Evolutionary conservation across 495 filamentous ascomycete species (phyloP).

Genomic region (Neurospora sp.): DNA sequence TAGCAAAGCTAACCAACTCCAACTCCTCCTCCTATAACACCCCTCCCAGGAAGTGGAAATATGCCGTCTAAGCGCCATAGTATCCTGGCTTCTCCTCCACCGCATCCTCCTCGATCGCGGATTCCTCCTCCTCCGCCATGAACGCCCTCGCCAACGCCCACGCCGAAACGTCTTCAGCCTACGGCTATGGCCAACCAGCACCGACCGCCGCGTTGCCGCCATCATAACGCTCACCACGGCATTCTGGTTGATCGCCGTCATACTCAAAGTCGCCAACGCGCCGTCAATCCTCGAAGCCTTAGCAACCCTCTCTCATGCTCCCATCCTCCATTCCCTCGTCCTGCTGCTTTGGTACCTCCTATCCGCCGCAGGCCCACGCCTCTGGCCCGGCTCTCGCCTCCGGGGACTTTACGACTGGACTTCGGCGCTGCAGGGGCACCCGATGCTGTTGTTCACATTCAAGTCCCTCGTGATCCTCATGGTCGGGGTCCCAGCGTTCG

Average conservation of each 20-base stretch:
- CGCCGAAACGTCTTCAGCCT: neutral
- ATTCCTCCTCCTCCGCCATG: neutral
- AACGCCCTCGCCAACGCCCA: neutral
- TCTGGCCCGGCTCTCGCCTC: neutral
- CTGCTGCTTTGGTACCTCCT: neutral
- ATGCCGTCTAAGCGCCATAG: neutral
- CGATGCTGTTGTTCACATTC: neutral
- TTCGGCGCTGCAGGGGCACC: neutral
- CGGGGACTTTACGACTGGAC: neutral
- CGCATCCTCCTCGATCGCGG: neutral
- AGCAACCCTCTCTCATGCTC: neutral
- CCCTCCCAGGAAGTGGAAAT: neutral
- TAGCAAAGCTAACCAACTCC: neutral
- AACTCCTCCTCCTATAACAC: neutral
- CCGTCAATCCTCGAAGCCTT: neutral
- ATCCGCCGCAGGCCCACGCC: neutral
- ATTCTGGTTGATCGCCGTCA: neutral
- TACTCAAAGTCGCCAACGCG: neutral
- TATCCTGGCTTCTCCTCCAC: neutral
- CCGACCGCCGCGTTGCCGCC: neutral
- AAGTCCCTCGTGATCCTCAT: neutral
- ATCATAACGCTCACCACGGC: neutral
- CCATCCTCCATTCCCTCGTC: neutral
- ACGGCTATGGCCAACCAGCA: neutral
- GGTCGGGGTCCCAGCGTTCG: neutral